These are phyloP conservation scores for Jatropha multifida DNA, from an alignment of 441 rosid species.

Conservation along the genomic window DNA sequence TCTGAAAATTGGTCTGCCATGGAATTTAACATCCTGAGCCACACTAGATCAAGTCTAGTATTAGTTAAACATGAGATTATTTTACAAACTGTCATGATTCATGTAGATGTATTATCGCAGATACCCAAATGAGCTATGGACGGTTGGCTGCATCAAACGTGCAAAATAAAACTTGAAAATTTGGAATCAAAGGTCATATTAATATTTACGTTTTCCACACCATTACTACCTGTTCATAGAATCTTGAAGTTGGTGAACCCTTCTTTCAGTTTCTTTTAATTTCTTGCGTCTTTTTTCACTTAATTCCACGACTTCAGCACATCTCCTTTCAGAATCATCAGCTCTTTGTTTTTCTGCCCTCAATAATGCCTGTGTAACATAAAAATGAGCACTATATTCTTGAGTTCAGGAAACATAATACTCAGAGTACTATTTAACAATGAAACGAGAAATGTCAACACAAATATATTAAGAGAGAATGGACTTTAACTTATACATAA, in stretches of 20 bases:
- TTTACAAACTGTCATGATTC: slow-evolving; percentile 6
- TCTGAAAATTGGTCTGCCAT: slow-evolving; percentile 90
- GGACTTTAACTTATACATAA: not conserved
- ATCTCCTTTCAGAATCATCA: slow-evolving; percentile 62
- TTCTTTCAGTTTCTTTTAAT: slow-evolving; percentile 74
- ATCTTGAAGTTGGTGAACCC: slow-evolving; percentile 75
- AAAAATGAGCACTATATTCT: slow-evolving; percentile 1
- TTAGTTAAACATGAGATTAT: slow-evolving; percentile 38
- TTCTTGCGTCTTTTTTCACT: slow-evolving; percentile 69
- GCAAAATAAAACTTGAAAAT: slow-evolving; percentile 8
- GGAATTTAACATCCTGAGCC: slow-evolving; percentile 82
- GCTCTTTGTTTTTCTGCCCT: slow-evolving; percentile 71
- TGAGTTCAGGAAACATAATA: not conserved
- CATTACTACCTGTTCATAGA: slow-evolving; percentile 79
- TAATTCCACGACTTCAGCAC: slow-evolving; percentile 57
- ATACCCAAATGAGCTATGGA: slow-evolving; percentile 5
- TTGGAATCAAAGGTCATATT: slow-evolving; percentile 12
- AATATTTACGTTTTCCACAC: slow-evolving; percentile 11
- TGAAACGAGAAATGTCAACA: not conserved
- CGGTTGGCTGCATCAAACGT: not conserved
- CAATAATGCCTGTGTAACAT: slow-evolving; percentile 52
- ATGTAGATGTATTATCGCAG: slow-evolving; percentile 5
- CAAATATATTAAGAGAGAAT: not conserved
- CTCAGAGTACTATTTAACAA: not conserved
- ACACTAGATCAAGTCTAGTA: slow-evolving; percentile 67